Evolutionary conservation across 2,329 filamentous ascomycete genomes (phyloP), one percentile per base, ranked within the genome.

Genomic region (Rhexocercosporidium sp.): DNA sequence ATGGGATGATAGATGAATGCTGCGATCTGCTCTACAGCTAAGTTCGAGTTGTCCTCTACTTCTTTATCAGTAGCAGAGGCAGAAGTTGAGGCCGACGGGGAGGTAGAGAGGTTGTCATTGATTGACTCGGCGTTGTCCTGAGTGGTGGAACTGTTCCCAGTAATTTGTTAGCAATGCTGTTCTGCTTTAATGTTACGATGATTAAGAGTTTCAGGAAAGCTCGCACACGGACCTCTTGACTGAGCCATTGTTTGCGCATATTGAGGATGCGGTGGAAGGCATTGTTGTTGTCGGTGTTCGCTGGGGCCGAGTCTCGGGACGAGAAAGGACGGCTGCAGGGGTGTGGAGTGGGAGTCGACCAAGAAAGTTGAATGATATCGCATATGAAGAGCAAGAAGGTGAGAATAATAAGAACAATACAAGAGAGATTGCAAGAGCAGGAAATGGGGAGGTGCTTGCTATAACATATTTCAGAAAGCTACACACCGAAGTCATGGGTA

Each of bases 171-270:
- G 49, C 11, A 16, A 18, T 12, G n/a, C 2, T 44, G 41, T 44
- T 8, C n/a, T n/a, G 2, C 8, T n/a, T 44, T 44, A 44, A 44
- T 6, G 39, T 5, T 4, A n/a, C 29, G 29, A 31, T 31, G 29
- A 9, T 31, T 31, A 5, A 9, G 29, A 31, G 9, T 31, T 31
- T 9, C 29, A 31, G 4, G 4, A 37, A 11, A 11, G 2, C 41
- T 44, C 4, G n/a, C 44, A 25, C 6, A 51, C 18, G 14, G 41
- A 59, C 53, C 39, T 59, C 41, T 41, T 51, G 6, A 64, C 31
- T 14, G 67, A 69, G 4, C 67, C 65, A 49, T 65, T 54, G 22
- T 63, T 67, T 1, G 65, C 67, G 27, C 53, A 65, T n/a, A 54
- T 67, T 20, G 67, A 69, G 16, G 44, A 67, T 27, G 59, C 22